A percentile compares a stretch with the other conserved stretches of the same genome.
Conservation (phyloP, 257 asterid species). For the Solanum clarkiae region DNA sequence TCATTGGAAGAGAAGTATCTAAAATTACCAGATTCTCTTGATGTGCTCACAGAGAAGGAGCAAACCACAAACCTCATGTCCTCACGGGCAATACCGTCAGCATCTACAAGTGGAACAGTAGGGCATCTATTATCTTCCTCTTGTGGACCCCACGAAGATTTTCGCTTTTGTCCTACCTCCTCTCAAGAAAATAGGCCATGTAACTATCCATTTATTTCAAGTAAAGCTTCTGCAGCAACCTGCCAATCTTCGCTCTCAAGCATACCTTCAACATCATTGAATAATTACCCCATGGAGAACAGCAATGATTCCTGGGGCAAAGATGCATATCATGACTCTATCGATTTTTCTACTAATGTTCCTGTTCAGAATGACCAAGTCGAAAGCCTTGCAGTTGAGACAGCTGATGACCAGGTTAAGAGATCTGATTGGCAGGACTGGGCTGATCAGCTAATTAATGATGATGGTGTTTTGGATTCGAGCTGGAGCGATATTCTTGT, state of each 20-base stretch:
- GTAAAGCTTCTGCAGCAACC: conserved; percentile 14
- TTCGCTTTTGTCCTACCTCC: conserved; percentile 17
- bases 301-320: conserved; percentile 24
- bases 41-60: conserved; percentile 28
- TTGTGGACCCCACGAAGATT: conserved; percentile 19
- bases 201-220: conserved; percentile 24
- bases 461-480: conserved; percentile 41
- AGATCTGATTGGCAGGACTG: conserved; percentile 62
- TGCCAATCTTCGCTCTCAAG: conserved; percentile 14
- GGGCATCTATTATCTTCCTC: conserved; percentile 37
- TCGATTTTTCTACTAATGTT: conserved; percentile 20
- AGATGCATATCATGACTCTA: conserved; percentile 22
- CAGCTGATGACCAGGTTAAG: conserved; percentile 25
- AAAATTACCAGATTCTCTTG: conserved; percentile 43
- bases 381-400: conserved; percentile 20
- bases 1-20: conserved; percentile 30
- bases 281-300: conserved; percentile 12
- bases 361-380: conserved; percentile 24
- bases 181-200: conserved; percentile 14
- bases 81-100: conserved; percentile 17
- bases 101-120: conserved; percentile 14
- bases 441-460: conserved; percentile 53
- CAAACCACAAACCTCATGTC: conserved; percentile 16
- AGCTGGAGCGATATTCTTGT: conserved; percentile 54
- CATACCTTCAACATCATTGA: conserved; percentile 14